Conservation (phyloP, 306 rosid genomes). For the Betula pendula region DNA sequence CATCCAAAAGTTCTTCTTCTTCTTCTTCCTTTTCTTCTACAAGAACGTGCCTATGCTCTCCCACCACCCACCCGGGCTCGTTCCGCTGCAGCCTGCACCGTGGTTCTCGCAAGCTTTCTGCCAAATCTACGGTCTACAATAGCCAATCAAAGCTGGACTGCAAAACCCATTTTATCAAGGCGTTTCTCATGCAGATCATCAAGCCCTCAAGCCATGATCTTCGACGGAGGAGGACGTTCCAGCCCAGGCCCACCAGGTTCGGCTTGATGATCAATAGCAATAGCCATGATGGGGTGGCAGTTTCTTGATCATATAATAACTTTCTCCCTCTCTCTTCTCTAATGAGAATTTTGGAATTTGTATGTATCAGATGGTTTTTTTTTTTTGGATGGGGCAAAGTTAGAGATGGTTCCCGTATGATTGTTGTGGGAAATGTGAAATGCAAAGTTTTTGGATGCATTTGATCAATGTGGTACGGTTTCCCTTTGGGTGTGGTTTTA, state of each 20-base stretch:
- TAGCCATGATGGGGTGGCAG: slow-evolving; percentile 6
- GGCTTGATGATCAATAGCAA: slow-evolving; percentile 13
- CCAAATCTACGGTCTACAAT: neutral
- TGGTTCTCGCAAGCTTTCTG: neutral
- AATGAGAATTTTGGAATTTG: neutral
- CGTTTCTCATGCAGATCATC: slow-evolving; percentile 25
- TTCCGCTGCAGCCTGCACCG: slow-evolving; percentile 62
- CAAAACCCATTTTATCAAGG: slow-evolving; percentile 10
- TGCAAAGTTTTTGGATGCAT: slow-evolving; percentile 2
- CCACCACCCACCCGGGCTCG: slow-evolving; percentile 58
- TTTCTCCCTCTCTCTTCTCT: neutral
- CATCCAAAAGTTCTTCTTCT: neutral
- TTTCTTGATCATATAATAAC: slow-evolving; percentile 20
- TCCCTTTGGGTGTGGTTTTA: neutral
- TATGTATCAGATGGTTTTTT: neutral
- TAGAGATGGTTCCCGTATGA: neutral
- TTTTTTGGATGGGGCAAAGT: neutral
- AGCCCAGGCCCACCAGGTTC: slow-evolving; percentile 38
- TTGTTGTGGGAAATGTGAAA: neutral
- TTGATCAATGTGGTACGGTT: neutral
- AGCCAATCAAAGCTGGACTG: slow-evolving; percentile 3
- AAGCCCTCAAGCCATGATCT: slow-evolving; percentile 23
- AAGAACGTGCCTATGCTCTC: slow-evolving; percentile 62
- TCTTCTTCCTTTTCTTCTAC: neutral
- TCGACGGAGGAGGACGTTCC: slow-evolving; percentile 27